Base-by-base conservation (phyloP, 2,329 filamentous ascomycete genomes). In the Epichloe glyceriae region DNA sequence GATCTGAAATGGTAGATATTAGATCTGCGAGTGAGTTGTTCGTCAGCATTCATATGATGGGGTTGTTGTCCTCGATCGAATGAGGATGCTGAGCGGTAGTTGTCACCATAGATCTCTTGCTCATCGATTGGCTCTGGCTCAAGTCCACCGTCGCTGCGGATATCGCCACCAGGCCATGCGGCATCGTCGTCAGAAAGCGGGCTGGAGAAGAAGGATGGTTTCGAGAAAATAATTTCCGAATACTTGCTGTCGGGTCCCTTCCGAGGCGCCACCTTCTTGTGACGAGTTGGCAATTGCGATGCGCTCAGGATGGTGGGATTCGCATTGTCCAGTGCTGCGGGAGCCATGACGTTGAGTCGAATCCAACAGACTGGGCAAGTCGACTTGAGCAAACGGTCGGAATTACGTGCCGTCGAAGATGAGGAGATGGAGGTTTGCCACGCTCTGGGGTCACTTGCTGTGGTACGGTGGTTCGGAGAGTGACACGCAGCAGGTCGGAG, bases 1-100 rank as follows among this genome's bases (percentile, higher is more conserved):
- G 93, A 67, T 98, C 93, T 22, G 88, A 91, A 62, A 98, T 96
- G 59, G 86, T 86, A 56, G 89, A 88, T 60, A 98, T 93, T 54
- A 98, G 78, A 71, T 98, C 91, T 93, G 56, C 57, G 56, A 34
- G 39, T 2, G 10, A 11, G 2, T 3, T 5, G 2, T 19, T 15
- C 7, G 34, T 45, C 34, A 50, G 34, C 20, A 5, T 15, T n/a
- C 19, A 11, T 2, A 17, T 5, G 12, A 26, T 30, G n/a, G 5
- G 34, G 8, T 30, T 15, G 19, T 20, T 20, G 15, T 12, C 17
- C 33, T 26, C 6, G 14, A 7, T 34, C 4, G 5, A 19, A 19
- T 11, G 17, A 44, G 8, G 17, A 37, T 26, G 15, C 17, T 10
- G 38, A 26, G 17, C 15, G 7, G 10, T 35, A 22, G 20, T 19